phyloP scores from a whole-genome alignment of 345 rosid genomes.

The Lumnitzera littorea region DNA sequence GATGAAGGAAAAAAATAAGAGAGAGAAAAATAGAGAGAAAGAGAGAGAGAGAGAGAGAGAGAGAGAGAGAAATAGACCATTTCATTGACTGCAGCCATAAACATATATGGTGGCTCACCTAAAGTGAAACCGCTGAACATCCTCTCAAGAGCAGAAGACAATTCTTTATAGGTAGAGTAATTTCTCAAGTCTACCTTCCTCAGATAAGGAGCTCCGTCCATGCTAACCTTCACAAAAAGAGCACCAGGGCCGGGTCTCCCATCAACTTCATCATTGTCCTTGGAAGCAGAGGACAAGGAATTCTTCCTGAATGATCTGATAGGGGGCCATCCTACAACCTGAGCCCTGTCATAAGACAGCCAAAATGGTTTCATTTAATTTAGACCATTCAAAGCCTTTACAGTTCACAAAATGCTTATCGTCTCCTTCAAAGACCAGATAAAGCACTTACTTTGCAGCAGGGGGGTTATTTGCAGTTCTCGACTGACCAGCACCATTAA shows the following conservation, averaged over 20 bases:
- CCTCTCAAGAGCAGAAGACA: conserved; percentile 85
- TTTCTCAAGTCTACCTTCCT: conserved; percentile 81
- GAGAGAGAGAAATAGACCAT: not conserved
- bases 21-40: too few relatives aligned
- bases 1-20: too few relatives aligned
- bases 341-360: conserved; percentile 47
- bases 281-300: conserved; percentile 56
- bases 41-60: too few relatives aligned
- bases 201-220: conserved; percentile 94
- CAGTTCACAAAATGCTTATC: too few relatives aligned
- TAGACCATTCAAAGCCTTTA: not conserved
- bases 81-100: conserved; percentile 8
- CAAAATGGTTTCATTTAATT: conserved; percentile 3
- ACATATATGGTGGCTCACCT: conserved; percentile 31
- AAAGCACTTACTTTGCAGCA: conserved; percentile 62
- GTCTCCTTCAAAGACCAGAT: too few relatives aligned
- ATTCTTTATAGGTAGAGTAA: conserved; percentile 54
- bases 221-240: conserved; percentile 84
- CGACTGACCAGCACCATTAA: conserved; percentile 27
- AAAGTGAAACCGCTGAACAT: conserved; percentile 91
- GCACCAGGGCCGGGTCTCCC: conserved; percentile 68
- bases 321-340: conserved; percentile 97
- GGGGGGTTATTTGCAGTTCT: conserved; percentile 40
- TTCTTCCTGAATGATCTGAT: conserved; percentile 76
- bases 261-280: conserved; percentile 82